Evolutionary conservation across 83 land plant genomes (phyloP).

Genomic region (Picea engelmannii): DNA sequence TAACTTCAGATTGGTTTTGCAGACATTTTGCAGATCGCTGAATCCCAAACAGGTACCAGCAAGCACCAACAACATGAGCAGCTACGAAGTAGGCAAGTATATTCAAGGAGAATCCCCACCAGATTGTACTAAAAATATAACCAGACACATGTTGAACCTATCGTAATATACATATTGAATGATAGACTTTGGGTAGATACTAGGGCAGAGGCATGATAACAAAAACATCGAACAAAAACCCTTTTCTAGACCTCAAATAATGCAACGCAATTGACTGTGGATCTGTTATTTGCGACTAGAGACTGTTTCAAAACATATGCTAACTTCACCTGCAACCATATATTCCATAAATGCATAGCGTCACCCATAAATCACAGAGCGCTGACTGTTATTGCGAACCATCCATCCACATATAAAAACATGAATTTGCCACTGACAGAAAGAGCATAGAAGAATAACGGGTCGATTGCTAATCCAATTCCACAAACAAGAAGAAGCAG

Average conservation of each 20-base stretch:
- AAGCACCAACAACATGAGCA: conserved; percentile 88
- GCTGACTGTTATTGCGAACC: conserved; percentile 78
- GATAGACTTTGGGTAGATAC: conserved; percentile 86
- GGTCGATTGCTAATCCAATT: conserved; percentile 73
- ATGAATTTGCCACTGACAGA: conserved; percentile 59
- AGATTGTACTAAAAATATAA: conserved; percentile 81
- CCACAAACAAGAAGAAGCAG: conserved; percentile 70
- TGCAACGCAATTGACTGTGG: conserved; percentile 30
- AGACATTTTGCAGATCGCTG: conserved; percentile 79
- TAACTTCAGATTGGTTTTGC: conserved; percentile 40
- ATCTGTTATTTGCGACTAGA: conserved; percentile 31
- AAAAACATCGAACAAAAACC: conserved; percentile 78
- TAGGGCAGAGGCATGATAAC: conserved; percentile 85
- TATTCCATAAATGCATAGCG: conserved; percentile 74
- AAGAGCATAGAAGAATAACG: conserved; percentile 83
- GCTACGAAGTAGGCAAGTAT: conserved; percentile 83
- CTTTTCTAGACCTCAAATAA: conserved; percentile 48
- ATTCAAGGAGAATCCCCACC: conserved; percentile 92
- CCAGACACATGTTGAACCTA: conserved; percentile 83
- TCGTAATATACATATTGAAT: conserved; percentile 66
- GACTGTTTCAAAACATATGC: conserved; percentile 42
- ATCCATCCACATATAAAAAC: conserved; percentile 78
- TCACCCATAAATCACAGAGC: conserved; percentile 67
- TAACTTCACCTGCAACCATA: conserved; percentile 72
- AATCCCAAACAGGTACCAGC: conserved; percentile 88